phyloP scores from a whole-genome alignment of 2,329 filamentous ascomycete species.

The Colletotrichum sp. region DNA sequence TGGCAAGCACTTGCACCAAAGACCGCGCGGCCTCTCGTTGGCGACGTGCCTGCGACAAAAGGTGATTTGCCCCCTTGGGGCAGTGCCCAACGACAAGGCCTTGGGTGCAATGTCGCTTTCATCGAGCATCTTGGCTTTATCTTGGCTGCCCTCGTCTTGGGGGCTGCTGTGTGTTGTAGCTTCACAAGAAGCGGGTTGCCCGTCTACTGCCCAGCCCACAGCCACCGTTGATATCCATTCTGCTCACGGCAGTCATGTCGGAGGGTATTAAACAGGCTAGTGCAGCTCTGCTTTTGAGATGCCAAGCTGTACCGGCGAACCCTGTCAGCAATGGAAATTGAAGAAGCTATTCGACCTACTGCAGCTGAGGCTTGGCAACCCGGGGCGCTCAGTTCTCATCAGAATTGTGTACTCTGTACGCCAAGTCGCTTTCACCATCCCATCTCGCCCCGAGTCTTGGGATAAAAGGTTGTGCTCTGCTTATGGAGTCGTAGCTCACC shows the following conservation, averaged over 20 bases:
- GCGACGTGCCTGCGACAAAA: neutral
- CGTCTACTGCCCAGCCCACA: constrained; percentile 11
- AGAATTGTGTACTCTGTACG: neutral
- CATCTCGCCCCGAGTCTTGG: neutral
- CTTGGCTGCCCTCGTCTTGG: neutral
- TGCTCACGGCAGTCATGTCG: neutral
- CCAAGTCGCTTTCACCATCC: neutral
- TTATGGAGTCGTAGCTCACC: neutral
- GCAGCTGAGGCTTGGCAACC: neutral
- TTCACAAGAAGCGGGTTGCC: neutral
- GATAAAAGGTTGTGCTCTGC: neutral
- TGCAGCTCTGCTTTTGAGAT: neutral
- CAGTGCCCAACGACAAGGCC: neutral
- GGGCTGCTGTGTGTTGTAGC: neutral
- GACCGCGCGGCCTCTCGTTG: neutral
- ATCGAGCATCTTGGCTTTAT: neutral
- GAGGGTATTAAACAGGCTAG: neutral
- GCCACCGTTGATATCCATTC: neutral
- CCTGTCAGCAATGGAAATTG: neutral
- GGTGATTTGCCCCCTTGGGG: neutral
- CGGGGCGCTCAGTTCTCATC: neutral
- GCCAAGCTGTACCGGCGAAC: neutral
- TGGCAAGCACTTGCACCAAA: neutral
- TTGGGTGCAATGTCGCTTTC: neutral
- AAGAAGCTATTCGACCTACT: neutral